A percentile compares a stretch with the other conserved stretches of the same genome.
phyloP scores from a whole-genome alignment of 2,329 filamentous ascomycete species.

The Plenodomus lindquistii region DNA sequence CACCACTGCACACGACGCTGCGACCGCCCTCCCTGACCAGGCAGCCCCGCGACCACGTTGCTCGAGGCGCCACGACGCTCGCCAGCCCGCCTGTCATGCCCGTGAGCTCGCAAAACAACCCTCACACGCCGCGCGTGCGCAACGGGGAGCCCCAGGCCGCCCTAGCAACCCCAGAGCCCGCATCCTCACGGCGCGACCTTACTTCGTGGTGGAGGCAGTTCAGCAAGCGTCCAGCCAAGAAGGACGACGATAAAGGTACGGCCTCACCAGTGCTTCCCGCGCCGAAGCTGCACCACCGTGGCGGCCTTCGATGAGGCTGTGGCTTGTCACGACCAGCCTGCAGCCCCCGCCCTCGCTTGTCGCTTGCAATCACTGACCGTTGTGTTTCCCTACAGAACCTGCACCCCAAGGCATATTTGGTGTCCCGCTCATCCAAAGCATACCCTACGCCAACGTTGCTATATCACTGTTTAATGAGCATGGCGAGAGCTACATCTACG shows the following conservation, averaged over 20 bases:
- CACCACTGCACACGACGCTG: conserved; percentile 23
- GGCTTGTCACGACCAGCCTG: neutral
- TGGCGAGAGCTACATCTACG: conserved; percentile 95
- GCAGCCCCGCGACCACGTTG: conserved; percentile 1
- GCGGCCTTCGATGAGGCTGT: conserved; percentile 19
- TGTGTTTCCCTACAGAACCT: conserved; percentile 29
- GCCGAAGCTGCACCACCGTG: conserved; percentile 1
- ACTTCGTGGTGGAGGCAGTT: conserved; percentile 98
- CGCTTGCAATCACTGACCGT: conserved; percentile 27
- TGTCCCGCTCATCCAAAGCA: conserved; percentile 88
- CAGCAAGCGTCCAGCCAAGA: conserved; percentile 65
- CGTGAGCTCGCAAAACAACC: conserved; percentile 40
- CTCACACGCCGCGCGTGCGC: conserved; percentile 48
- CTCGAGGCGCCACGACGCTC: conserved; percentile 32
- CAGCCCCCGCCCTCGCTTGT: conserved; percentile 7
- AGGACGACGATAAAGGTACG: conserved; percentile 66
- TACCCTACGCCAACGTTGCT: conserved; percentile 96
- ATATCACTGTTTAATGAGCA: conserved; percentile 93
- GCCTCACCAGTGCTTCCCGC: conserved; percentile 1
- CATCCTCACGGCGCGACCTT: conserved; percentile 82
- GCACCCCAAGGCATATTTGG: conserved; percentile 84
- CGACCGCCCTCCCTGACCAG: conserved; percentile 15
- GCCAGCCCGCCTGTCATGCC: conserved; percentile 43
- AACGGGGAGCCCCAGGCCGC: conserved; percentile 48
- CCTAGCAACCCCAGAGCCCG: conserved; percentile 62